These are phyloP conservation scores for Carex sylvatica DNA, from an alignment of 202 grass and related monocot species.

Conservation along the genomic window DNA sequence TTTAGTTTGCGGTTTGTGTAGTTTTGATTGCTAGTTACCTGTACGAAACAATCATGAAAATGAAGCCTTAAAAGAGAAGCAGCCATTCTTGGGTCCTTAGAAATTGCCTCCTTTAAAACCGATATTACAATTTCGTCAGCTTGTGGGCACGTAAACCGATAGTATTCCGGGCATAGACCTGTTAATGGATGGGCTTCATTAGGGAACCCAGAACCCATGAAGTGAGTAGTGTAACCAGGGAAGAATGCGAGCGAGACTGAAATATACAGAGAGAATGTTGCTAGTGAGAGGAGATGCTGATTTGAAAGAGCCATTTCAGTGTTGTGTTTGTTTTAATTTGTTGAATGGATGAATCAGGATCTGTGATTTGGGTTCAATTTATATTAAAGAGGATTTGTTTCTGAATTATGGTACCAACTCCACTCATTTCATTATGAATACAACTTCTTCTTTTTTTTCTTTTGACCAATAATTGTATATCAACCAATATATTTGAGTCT, in stretches of 20 bases:
- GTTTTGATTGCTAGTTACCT: slow-evolving; percentile 37
- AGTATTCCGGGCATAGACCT: slow-evolving; percentile 56
- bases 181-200: slow-evolving; percentile 22
- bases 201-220: slow-evolving; percentile 32
- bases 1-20: not conserved
- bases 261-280: slow-evolving; percentile 37
- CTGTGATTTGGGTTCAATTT: slow-evolving; percentile 34
- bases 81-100: slow-evolving; percentile 48
- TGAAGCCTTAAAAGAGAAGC: slow-evolving; percentile 77
- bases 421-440: slow-evolving; percentile 14
- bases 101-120: slow-evolving; percentile 55
- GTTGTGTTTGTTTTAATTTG: not conserved
- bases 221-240: slow-evolving; percentile 32
- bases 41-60: slow-evolving; percentile 81
- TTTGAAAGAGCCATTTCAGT: slow-evolving; percentile 50
- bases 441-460: no score
- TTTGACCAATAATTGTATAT: no score
- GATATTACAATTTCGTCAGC: slow-evolving; percentile 66
- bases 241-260: slow-evolving; percentile 40
- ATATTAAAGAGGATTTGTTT: slow-evolving; percentile 29
- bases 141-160: slow-evolving; percentile 61
- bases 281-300: slow-evolving; percentile 33
- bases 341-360: slow-evolving; percentile 13
- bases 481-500: no score
- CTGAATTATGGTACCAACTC: slow-evolving; percentile 47